Percentiles rank a stretch among this genome's conserved stretches.
phyloP scores from a whole-genome alignment of 305 asterid genomes.

The Fraxinus albicans region DNA sequence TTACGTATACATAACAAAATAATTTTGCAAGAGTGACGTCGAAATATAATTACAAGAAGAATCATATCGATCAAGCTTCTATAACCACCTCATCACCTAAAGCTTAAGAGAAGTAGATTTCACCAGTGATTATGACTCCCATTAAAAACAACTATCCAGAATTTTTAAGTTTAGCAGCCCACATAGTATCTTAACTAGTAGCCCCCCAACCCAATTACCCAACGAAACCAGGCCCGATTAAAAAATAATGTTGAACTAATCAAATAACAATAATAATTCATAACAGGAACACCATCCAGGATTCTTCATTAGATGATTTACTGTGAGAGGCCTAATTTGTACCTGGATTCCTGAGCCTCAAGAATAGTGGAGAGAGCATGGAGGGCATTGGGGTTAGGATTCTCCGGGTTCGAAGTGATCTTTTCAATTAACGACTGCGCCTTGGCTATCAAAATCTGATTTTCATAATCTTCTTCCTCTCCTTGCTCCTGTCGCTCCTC shows the following conservation, averaged over 20 bases:
- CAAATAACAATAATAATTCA: background rate
- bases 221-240: background rate
- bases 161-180: background rate
- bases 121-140: background rate
- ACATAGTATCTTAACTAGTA: background rate
- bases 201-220: background rate
- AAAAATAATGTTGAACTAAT: background rate
- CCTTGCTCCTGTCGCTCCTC: slow-evolving; percentile 37
- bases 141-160: background rate
- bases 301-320: background rate
- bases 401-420: slow-evolving; percentile 68
- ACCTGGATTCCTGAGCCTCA: slow-evolving; percentile 83
- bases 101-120: background rate
- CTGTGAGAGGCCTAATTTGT: slow-evolving; percentile 16
- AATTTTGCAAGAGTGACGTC: background rate
- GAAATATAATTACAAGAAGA: background rate
- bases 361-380: slow-evolving; percentile 83
- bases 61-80: background rate
- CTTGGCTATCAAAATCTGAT: slow-evolving; percentile 55
- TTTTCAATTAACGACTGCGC: slow-evolving; percentile 75
- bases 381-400: slow-evolving; percentile 73
- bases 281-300: background rate
- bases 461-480: slow-evolving; percentile 53
- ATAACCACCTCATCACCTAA: background rate
- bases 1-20: background rate